A percentile compares a stretch with the other conserved stretches of the same genome.
Evolutionary conservation across 345 rosid species (phyloP).

Genomic region (Brassica carinata): DNA sequence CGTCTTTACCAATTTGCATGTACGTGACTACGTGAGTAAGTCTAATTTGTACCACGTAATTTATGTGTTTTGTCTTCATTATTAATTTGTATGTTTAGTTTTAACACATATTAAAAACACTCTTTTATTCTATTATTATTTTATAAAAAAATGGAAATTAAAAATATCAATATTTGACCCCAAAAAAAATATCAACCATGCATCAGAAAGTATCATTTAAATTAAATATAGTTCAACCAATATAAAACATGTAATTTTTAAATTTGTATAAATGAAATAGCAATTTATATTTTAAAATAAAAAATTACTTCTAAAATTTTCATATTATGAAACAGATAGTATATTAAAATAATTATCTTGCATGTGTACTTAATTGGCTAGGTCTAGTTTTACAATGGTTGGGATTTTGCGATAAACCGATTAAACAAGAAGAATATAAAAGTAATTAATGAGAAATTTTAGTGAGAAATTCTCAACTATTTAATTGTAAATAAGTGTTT

Average conservation of each 20-base stretch:
- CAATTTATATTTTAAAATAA: too few species aligned
- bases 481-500: too few species aligned
- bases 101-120: background rate
- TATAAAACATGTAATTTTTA: background rate
- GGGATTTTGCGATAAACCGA: background rate
- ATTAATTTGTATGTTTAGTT: background rate
- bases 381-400: background rate
- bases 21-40: background rate
- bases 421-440: background rate
- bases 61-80: background rate
- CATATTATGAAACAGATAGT: background rate
- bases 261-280: too few species aligned
- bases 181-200: background rate
- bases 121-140: background rate
- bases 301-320: background rate
- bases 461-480: background rate
- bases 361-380: background rate
- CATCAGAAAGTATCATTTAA: background rate
- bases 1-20: slow-evolving; percentile 11
- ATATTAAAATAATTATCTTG: background rate
- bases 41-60: slow-evolving; percentile 4
- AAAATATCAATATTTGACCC: too few species aligned
- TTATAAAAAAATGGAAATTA: background rate
- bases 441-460: background rate
- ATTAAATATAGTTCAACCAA: background rate